Evolutionary conservation across 345 rosid genomes (phyloP).

Genomic region (Boechera stricta): DNA sequence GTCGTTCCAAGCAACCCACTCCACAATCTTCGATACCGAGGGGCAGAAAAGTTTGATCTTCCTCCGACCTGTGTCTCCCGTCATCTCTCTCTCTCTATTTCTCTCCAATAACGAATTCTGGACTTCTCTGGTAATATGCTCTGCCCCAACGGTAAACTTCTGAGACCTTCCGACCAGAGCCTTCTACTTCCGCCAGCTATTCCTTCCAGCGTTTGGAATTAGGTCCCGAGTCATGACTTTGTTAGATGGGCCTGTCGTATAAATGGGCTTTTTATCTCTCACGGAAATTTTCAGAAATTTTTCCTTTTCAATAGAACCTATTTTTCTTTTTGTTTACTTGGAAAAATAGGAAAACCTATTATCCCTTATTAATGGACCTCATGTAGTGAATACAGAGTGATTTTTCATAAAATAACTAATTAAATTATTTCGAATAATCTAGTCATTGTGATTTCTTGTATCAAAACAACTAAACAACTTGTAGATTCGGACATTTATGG

Average conservation of each 20-base stretch:
- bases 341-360: no score
- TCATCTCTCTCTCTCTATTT: constrained; percentile 26
- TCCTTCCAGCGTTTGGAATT: not conserved
- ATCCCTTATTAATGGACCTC: no score
- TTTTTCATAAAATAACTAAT: no score
- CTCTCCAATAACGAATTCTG: constrained; percentile 23
- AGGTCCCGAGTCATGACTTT: not conserved
- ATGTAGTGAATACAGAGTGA: no score
- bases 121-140: constrained; percentile 17
- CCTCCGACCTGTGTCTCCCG: constrained; percentile 40
- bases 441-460: no score
- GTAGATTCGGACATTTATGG: no score
- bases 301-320: no score
- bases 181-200: constrained; percentile 21
- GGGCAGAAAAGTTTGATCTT: constrained; percentile 71
- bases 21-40: constrained; percentile 51
- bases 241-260: not conserved
- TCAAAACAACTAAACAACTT: no score
- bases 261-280: not conserved
- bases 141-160: constrained; percentile 21
- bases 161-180: constrained; percentile 18
- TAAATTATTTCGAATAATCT: no score
- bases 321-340: no score
- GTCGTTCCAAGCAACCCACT: constrained; percentile 55
- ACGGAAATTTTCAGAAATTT: no score